phyloP scores from a whole-genome alignment of 2,329 filamentous ascomycete species.

The Apiospora pterosperma region DNA sequence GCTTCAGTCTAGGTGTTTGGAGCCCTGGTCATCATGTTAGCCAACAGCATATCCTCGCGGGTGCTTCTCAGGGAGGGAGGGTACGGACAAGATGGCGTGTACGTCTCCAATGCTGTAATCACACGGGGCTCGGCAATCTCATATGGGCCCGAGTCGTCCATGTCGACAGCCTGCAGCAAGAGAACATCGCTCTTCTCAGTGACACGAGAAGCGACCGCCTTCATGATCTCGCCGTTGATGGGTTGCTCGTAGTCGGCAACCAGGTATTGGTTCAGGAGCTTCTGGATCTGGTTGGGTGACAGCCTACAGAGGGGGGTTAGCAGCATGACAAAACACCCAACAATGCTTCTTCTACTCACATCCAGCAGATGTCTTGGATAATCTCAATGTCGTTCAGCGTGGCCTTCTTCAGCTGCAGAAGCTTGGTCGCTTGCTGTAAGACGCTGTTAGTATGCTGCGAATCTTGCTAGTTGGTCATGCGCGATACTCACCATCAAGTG shows the following conservation, averaged over 20 bases:
- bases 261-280: slow-evolving; percentile 96
- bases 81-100: slow-evolving; percentile 92
- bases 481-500: slow-evolving; percentile 77
- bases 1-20: slow-evolving; percentile 91
- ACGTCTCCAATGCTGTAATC: slow-evolving; percentile 95
- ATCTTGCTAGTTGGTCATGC: neutral
- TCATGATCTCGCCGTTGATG: slow-evolving; percentile 99
- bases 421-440: slow-evolving; percentile 86
- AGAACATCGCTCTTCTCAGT: slow-evolving; percentile 98
- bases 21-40: slow-evolving; percentile 62
- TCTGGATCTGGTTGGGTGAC: slow-evolving; percentile 98
- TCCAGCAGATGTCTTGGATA: slow-evolving; percentile 99
- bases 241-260: slow-evolving; percentile 99
- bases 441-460: neutral
- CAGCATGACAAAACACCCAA: neutral
- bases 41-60: slow-evolving; percentile 6
- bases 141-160: slow-evolving; percentile 98
- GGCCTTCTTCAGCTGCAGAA: slow-evolving; percentile 97
- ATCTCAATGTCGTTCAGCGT: slow-evolving; percentile 99
- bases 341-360: slow-evolving; percentile 58
- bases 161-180: slow-evolving; percentile 89
- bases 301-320: slow-evolving; percentile 54
- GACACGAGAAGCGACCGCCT: slow-evolving; percentile 92
- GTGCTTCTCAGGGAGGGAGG: neutral
- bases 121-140: slow-evolving; percentile 96